Conservation (phyloP, 2,329 filamentous ascomycete genomes). For the Blastomyces emzantsi region DNA sequence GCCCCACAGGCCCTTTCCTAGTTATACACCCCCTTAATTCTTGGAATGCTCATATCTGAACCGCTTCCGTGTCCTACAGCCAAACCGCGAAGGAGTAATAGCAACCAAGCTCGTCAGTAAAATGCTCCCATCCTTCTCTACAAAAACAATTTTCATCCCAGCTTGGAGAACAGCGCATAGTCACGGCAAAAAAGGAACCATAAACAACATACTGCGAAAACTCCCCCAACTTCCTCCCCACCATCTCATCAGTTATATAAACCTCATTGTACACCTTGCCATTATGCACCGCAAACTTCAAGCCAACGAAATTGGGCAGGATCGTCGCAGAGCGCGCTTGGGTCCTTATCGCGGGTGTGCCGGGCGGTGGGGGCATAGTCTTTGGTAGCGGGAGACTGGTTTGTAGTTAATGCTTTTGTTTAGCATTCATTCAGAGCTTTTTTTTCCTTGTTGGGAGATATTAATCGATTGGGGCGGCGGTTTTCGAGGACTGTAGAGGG, state of each 20-base stretch:
- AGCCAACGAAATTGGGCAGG: conserved; percentile 81
- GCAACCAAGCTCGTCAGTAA: conserved; percentile 31
- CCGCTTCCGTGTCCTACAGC: conserved; percentile 53
- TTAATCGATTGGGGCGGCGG: neutral
- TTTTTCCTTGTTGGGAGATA: neutral
- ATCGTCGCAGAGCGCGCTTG: conserved; percentile 84
- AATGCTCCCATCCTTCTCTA: neutral
- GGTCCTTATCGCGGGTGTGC: conserved; percentile 66
- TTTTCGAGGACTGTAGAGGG: neutral
- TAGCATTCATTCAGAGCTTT: neutral
- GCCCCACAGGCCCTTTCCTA: neutral
- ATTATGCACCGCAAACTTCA: conserved; percentile 86
- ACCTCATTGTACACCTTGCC: conserved; percentile 80
- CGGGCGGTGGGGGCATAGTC: conserved; percentile 47
- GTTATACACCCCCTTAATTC: conserved; percentile 36
- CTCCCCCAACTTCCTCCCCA: conserved; percentile 88
- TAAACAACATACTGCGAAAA: conserved; percentile 66
- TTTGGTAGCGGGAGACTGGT: conserved; percentile 34
- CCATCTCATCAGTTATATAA: conserved; percentile 87
- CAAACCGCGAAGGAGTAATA: neutral
- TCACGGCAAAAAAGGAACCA: neutral
- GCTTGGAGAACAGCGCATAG: neutral
- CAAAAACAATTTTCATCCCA: no score
- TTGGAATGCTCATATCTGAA: conserved; percentile 63
- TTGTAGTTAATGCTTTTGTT: neutral